These are phyloP conservation scores for Xylariaceae sp. DNA, from an alignment of 2,329 filamentous ascomycete genomes.

Conservation along the genomic window DNA sequence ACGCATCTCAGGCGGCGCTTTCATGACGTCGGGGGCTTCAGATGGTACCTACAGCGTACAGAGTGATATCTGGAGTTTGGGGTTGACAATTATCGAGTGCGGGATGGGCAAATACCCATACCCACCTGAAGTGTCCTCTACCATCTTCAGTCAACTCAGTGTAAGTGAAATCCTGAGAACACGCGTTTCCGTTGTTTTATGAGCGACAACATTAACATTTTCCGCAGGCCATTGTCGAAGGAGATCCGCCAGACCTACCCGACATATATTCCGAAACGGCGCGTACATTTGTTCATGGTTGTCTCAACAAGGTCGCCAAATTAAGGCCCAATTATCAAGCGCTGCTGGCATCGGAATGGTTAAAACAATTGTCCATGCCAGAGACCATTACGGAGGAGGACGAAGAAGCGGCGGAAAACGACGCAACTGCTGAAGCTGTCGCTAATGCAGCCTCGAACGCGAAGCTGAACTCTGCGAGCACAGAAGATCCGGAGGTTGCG, in stretches of 20 bases:
- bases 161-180: conserved; percentile 58
- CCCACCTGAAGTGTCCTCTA: conserved; percentile 94
- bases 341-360: conserved; percentile 86
- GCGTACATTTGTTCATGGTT: conserved; percentile 82
- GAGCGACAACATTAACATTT: conserved; percentile 16
- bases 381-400: conserved; percentile 42
- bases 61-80: conserved; percentile 96
- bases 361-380: conserved; percentile 71
- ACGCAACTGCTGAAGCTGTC: conserved; percentile 38
- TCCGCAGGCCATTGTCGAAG: conserved; percentile 88
- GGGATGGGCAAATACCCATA: conserved; percentile 94
- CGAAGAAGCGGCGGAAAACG: conserved; percentile 34
- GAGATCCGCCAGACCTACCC: conserved; percentile 88
- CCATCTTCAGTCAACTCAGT: conserved; percentile 95
- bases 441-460: conserved; percentile 45
- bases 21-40: conserved; percentile 67
- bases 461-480: conserved; percentile 41
- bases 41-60: conserved; percentile 95
- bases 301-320: conserved; percentile 88
- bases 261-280: conserved; percentile 76
- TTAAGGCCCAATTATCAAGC: conserved; percentile 92
- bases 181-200: background rate
- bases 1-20: conserved; percentile 82
- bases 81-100: conserved; percentile 92
- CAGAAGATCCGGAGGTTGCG: conserved; percentile 78